Conservation (phyloP, 768 basidiomycete species). For the Sarcomyxa edulis region DNA sequence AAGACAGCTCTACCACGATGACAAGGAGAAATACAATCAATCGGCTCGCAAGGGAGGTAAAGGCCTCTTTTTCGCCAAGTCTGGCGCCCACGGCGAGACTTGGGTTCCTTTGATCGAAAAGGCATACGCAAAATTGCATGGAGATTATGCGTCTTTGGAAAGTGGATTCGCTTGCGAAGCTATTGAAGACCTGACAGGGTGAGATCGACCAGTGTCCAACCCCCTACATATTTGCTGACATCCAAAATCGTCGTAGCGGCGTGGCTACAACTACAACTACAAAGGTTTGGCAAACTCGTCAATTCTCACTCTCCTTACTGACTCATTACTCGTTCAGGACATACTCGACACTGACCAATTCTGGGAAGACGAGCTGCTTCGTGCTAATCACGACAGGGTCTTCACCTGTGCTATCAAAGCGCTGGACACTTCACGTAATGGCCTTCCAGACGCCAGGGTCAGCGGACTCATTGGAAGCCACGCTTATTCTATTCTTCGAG, state of each 20-base stretch:
- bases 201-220: too few species aligned
- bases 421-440: conserved; percentile 24
- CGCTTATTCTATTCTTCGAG: conserved; percentile 47
- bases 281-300: conserved; percentile 12
- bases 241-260: conserved; percentile 4
- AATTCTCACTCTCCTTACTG: neutral
- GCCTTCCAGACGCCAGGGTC: conserved; percentile 17
- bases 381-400: conserved; percentile 40
- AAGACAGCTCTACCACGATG: conserved; percentile 42
- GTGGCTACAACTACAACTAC: conserved; percentile 5
- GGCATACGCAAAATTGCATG: conserved; percentile 54
- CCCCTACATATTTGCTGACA: too few species aligned
- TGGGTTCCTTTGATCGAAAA: conserved; percentile 58
- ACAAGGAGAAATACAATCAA: conserved; percentile 40
- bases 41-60: conserved; percentile 42
- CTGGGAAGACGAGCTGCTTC: conserved; percentile 43
- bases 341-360: conserved; percentile 45
- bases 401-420: conserved; percentile 41
- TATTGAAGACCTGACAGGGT: conserved; percentile 57
- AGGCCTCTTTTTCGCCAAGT: conserved; percentile 43
- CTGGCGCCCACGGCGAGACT: conserved; percentile 42
- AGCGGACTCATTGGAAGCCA: conserved; percentile 36
- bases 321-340: conserved; percentile 22
- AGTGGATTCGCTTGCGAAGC: conserved; percentile 43
- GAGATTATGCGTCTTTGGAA: conserved; percentile 37